Conservation (phyloP, 2,329 filamentous ascomycete species). For the Talaromyces rugulosus region DNA sequence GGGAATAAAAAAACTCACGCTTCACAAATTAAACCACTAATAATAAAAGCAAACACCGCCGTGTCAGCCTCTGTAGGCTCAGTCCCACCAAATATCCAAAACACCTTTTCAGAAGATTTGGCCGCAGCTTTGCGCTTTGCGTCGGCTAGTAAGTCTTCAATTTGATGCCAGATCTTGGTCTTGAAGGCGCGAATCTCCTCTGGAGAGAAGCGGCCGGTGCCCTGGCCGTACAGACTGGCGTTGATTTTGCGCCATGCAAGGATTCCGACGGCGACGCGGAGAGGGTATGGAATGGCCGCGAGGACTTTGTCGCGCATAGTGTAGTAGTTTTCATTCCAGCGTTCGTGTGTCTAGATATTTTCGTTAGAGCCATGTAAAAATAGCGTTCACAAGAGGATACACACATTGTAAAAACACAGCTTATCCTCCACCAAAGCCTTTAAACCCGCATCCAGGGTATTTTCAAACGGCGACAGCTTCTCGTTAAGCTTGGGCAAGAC, state of each 20-base stretch:
- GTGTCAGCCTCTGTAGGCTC: conserved; percentile 56
- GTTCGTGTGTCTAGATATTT: conserved; percentile 42
- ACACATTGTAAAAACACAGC: conserved; percentile 54
- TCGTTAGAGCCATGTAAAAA: neutral
- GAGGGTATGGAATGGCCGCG: conserved; percentile 47
- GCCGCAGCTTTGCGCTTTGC: conserved; percentile 28
- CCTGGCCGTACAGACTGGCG: conserved; percentile 53
- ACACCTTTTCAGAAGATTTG: conserved; percentile 33
- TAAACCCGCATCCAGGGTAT: conserved; percentile 50
- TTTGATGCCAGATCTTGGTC: conserved; percentile 51
- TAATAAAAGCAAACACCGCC: conserved; percentile 55
- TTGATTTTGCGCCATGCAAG: conserved; percentile 44
- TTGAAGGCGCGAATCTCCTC: conserved; percentile 48
- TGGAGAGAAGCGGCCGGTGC: conserved; percentile 47
- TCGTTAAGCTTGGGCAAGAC: conserved; percentile 49
- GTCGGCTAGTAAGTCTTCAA: conserved; percentile 43
- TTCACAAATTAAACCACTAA: conserved; percentile 48
- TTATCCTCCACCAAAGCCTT: conserved; percentile 58
- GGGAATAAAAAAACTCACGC: conserved; percentile 43
- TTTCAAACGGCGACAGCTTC: conserved; percentile 34
- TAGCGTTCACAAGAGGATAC: conserved; percentile 7
- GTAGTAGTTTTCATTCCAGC: conserved; percentile 58
- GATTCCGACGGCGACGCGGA: conserved; percentile 49
- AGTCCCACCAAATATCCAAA: conserved; percentile 55
- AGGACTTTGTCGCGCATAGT: conserved; percentile 53